These are phyloP conservation scores for Hamigera avellanea DNA, from an alignment of 495 filamentous ascomycete genomes.

Conservation along the genomic window DNA sequence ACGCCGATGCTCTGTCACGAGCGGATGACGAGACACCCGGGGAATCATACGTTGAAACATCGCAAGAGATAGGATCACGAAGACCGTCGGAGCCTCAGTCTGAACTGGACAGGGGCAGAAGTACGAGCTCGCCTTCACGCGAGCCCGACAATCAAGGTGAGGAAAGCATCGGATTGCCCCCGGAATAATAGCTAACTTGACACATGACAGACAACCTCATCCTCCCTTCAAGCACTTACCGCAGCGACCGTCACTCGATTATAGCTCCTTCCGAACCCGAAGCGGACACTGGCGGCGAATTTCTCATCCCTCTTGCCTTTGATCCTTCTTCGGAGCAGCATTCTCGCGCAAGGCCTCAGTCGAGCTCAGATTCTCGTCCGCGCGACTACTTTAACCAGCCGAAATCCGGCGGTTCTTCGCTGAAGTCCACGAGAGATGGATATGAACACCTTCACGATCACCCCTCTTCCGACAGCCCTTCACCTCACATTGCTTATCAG, in stretches of 20 bases:
- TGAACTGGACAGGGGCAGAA: conserved; percentile 16
- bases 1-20: conserved; percentile 45
- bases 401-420: conserved; percentile 21
- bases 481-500: conserved; percentile 86
- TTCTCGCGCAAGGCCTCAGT: conserved; percentile 24
- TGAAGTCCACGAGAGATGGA: conserved; percentile 13
- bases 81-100: conserved; percentile 31
- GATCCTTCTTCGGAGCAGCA: conserved; percentile 65
- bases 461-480: conserved; percentile 20
- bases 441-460: conserved; percentile 25
- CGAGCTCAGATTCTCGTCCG: conserved; percentile 9
- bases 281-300: conserved; percentile 56
- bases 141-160: conserved; percentile 13
- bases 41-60: conserved; percentile 54
- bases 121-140: conserved; percentile 5
- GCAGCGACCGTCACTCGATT: conserved; percentile 62
- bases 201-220: conserved; percentile 41
- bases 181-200: conserved; percentile 3
- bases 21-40: conserved; percentile 54
- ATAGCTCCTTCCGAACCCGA: conserved; percentile 48
- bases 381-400: conserved; percentile 39
- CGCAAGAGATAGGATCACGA: conserved; percentile 59
- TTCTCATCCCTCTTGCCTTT: conserved; percentile 83
- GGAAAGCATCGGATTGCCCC: conserved; percentile 12
- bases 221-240: conserved; percentile 65